Conservation (phyloP, 148 eudicot species). For the Polygonum aviculare region DNA sequence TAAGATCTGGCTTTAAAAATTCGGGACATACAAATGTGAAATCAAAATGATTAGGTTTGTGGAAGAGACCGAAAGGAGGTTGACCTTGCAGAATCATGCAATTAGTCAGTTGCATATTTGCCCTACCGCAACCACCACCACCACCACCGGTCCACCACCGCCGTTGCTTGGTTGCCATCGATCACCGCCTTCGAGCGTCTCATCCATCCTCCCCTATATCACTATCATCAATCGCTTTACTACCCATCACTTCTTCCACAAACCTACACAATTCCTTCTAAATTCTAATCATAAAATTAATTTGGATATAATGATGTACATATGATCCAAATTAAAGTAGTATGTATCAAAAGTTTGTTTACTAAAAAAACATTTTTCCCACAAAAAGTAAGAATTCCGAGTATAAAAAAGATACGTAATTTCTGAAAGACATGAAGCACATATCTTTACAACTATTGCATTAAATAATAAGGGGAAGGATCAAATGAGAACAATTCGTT, state of each 20-base stretch:
- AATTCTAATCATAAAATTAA: background rate
- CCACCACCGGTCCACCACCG: background rate
- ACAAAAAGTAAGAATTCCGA: no score
- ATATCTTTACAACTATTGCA: background rate
- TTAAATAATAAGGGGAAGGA: no score
- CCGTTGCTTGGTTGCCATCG: background rate
- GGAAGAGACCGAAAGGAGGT: background rate
- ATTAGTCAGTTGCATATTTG: background rate
- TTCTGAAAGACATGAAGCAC: no score
- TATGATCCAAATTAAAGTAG: background rate
- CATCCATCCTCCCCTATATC: background rate
- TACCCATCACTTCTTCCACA: background rate
- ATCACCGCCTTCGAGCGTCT: background rate
- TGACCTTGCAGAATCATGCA: background rate
- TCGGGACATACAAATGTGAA: background rate
- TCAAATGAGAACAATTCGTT: no score
- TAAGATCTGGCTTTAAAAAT: background rate
- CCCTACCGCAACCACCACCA: background rate
- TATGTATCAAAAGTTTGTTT: no score
- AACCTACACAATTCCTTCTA: background rate
- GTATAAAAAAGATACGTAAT: no score
- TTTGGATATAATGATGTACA: background rate
- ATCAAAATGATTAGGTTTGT: constrained; percentile 9
- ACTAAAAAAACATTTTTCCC: no score
- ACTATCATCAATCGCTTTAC: background rate